These are phyloP conservation scores for Helotiales sp. DNA, from an alignment of 2,329 filamentous ascomycete genomes.

Conservation along the genomic window DNA sequence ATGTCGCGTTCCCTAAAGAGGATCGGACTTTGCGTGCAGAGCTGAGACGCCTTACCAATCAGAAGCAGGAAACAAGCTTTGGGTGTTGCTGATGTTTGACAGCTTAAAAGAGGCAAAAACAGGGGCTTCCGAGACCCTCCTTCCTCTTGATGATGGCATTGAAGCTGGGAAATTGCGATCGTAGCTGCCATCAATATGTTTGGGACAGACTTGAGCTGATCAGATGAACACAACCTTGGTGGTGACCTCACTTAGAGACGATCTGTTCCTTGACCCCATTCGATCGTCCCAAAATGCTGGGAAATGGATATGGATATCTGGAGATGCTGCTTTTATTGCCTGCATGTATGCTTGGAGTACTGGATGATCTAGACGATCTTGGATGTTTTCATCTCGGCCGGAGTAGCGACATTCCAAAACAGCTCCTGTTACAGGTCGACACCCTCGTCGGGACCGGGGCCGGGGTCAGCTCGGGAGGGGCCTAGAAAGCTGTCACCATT, in stretches of 20 bases:
- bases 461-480: too few species aligned
- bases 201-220: conserved; percentile 15
- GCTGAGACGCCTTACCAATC: background rate
- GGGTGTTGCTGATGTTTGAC: background rate
- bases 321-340: background rate
- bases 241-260: conserved; percentile 13
- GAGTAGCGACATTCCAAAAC: conserved; percentile 7
- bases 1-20: background rate
- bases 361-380: background rate
- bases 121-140: background rate
- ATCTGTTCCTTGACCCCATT: conserved; percentile 12
- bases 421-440: conserved; percentile 15
- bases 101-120: background rate
- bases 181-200: conserved; percentile 2
- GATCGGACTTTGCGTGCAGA: background rate
- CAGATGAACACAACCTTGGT: conserved; percentile 12
- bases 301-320: background rate
- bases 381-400: conserved; percentile 11
- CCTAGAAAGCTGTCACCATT: background rate
- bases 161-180: conserved; percentile 6
- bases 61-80: background rate
- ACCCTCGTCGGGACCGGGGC: background rate
- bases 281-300: background rate
- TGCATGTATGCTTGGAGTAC: background rate
- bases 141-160: conserved; percentile 9